These are phyloP conservation scores for Coprinopsis strossmayeri DNA, from an alignment of 768 basidiomycete genomes.

Conservation along the genomic window DNA sequence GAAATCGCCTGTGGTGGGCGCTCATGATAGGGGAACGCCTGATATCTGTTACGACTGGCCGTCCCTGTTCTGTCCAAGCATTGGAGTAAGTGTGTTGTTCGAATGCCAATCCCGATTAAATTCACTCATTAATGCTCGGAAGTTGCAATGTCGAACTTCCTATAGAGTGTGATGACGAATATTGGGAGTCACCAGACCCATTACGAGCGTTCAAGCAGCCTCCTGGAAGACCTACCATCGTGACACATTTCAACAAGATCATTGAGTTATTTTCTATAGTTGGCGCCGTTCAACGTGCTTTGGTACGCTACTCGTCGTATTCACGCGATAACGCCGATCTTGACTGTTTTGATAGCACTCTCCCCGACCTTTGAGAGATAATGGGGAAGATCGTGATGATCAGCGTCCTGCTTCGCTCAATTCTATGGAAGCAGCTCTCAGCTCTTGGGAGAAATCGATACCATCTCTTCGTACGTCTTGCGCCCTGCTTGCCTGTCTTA, in stretches of 20 bases:
- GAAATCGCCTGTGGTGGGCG: conserved; percentile 50
- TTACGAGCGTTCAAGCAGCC: conserved; percentile 49
- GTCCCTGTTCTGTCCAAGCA: conserved; percentile 51
- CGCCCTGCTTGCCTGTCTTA: no score
- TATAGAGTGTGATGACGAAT: conserved; percentile 61
- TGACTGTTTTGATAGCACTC: neutral
- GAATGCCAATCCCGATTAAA: no score
- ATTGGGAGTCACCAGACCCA: conserved; percentile 44
- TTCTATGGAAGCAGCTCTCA: neutral
- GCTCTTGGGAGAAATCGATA: conserved; percentile 1
- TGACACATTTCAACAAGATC: conserved; percentile 37
- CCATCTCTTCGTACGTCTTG: conserved; percentile 2
- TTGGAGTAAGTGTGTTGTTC: conserved; percentile 40
- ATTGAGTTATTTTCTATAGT: conserved; percentile 47
- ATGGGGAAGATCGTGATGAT: no score
- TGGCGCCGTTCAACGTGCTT: conserved; percentile 46
- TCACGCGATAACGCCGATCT: neutral
- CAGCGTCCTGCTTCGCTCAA: neutral
- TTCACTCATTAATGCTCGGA: neutral
- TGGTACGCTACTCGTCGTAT: conserved; percentile 35
- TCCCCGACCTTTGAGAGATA: no score
- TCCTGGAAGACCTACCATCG: conserved; percentile 32
- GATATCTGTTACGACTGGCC: conserved; percentile 37
- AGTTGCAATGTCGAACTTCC: conserved; percentile 61
- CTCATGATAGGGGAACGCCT: conserved; percentile 16